Evolutionary conservation across 306 rosid species (phyloP).

Genomic region (Biancaea sappan): DNA sequence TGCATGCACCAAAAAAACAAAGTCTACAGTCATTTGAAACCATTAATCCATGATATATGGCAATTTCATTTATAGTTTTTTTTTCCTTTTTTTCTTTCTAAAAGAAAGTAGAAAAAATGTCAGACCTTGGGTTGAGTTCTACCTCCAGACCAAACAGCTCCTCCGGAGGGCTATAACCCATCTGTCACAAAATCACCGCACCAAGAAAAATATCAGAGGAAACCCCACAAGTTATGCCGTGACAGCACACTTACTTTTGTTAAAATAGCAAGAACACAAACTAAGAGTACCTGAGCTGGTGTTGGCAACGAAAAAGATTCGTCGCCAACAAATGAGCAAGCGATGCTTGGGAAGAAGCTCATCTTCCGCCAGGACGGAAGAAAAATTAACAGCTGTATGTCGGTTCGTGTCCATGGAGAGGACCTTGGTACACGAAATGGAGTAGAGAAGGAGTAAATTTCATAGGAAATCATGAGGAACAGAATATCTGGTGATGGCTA

Average conservation of each 20-base stretch:
- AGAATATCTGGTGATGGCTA: background rate
- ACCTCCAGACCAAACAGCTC: conserved; percentile 68
- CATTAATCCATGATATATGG: background rate
- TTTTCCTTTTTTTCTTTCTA: background rate
- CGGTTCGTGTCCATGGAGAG: conserved; percentile 41
- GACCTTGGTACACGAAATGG: conserved; percentile 39
- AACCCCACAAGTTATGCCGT: background rate
- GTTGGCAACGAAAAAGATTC: conserved; percentile 56
- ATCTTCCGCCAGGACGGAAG: conserved; percentile 39
- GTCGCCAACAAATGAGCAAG: conserved; percentile 51
- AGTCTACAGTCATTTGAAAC: background rate
- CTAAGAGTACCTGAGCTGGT: conserved; percentile 43
- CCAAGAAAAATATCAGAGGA: background rate
- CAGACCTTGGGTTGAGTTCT: conserved; percentile 66
- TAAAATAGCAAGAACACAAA: conserved; percentile 8
- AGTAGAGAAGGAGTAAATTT: conserved; percentile 45
- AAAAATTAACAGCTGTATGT: conserved; percentile 37
- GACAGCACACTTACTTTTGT: background rate
- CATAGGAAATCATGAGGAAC: conserved; percentile 33
- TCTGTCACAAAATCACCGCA: conserved; percentile 45
- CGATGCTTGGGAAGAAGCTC: conserved; percentile 35
- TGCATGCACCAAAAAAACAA: background rate
- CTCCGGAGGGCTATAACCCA: conserved; percentile 70
- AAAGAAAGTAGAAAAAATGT: background rate
- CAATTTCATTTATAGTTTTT: background rate